Base-by-base conservation (phyloP, 148 eudicot species). In the Rhododendron henanense region DNA sequence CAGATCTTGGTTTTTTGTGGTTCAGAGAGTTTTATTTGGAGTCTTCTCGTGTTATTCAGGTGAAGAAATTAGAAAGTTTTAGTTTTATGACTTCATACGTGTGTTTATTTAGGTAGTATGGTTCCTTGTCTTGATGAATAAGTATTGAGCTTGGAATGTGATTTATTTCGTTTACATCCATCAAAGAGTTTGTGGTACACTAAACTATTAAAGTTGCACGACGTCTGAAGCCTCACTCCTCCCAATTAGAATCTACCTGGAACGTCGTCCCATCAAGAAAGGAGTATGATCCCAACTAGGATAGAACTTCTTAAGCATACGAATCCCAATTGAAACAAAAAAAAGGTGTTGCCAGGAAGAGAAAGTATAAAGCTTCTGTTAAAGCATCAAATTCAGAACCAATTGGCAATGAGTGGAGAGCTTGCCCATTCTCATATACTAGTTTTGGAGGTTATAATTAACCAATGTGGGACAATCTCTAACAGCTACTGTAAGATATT, bases 21-120 rank as follows among this genome's bases (percentile, higher is more conserved):
- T 95, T 97, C 90, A 94, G 99, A 93, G 99, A 97, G 87, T 97
- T 97, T 87, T 97, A 97, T 88, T 88, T 97, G 90, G 99, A 97
- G 88, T 94, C 99, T 86, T 97, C 98, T 87, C 98, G 98, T 88
- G 98, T 97, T 81, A 97, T 97, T 86, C 99, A 97, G 99, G 99
- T 97, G 88, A 85, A 88, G 35, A 48, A 71, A 33, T 23, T 75
- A 48, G 67, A 23, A 47, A 50, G 6, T 39, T 33, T 84, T 45
- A 50, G 11, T 39, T 33, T 84, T 45, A 77, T 28, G 57, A 9
- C 63, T 82, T 28, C 33, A 48, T 77, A 11, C 33, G n/a, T 37
- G 7, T 57, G 37, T 25, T 87, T 61, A 45, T 67, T 75, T 31
- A 33, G 78, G 57, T 6, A 41, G 31, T 28, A 79, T 48, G 78